These are phyloP conservation scores for Leccinum variicolor DNA, from an alignment of 768 basidiomycete genomes.

Conservation along the genomic window DNA sequence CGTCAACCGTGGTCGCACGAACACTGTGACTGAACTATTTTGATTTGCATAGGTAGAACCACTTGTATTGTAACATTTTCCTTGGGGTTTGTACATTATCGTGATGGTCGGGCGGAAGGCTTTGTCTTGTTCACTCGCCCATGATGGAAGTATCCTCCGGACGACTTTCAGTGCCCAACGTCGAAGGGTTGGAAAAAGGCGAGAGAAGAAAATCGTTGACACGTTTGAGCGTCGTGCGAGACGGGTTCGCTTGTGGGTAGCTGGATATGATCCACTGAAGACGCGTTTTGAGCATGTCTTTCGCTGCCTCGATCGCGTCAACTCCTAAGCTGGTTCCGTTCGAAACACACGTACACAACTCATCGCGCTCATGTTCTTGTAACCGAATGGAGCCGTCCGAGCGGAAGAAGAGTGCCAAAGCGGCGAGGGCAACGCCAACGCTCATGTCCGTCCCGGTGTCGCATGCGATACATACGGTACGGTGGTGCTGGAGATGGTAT, in stretches of 20 bases:
- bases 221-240: constrained; percentile 73
- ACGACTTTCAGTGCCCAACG: not conserved
- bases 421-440: constrained; percentile 59
- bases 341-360: constrained; percentile 21
- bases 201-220: constrained; percentile 74
- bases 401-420: constrained; percentile 57
- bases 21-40: not conserved
- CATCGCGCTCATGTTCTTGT: constrained; percentile 1
- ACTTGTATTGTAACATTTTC: not conserved
- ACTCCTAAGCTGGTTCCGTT: not conserved
- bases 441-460: constrained; percentile 58
- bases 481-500: constrained; percentile 34
- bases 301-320: constrained; percentile 34
- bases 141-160: not conserved
- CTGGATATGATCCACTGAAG: constrained; percentile 86
- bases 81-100: not conserved
- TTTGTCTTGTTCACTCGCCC: not conserved
- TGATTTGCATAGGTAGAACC: not conserved
- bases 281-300: constrained; percentile 64
- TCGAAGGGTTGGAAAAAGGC: constrained; percentile 4
- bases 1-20: not conserved
- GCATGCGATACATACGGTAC: constrained; percentile 48
- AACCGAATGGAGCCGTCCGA: constrained; percentile 40
- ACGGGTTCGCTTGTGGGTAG: constrained; percentile 75
- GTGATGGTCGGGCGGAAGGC: not conserved